Conservation (phyloP, 2,329 filamentous ascomycete species). For the Aspergillus latus region DNA sequence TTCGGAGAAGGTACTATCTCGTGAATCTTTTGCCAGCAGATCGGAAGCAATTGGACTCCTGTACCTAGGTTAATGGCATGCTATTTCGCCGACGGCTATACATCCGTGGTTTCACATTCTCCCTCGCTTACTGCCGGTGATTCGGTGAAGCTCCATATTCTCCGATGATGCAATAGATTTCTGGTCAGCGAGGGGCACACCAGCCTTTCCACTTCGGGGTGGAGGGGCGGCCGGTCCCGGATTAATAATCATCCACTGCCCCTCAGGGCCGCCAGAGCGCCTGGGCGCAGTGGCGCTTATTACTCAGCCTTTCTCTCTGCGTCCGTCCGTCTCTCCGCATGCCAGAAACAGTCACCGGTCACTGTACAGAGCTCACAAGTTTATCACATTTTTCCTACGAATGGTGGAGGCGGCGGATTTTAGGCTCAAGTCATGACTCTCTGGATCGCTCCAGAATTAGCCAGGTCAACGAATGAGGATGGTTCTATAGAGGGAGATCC, state of each 20-base stretch:
- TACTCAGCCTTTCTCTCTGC: constrained; percentile 3
- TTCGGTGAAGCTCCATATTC: background rate
- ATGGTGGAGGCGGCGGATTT: constrained; percentile 12
- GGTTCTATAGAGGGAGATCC: background rate
- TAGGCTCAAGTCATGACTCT: background rate
- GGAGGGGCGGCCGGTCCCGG: constrained; percentile 8
- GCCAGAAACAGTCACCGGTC: constrained; percentile 29
- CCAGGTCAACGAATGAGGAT: background rate
- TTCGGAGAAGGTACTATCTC: constrained; percentile 22
- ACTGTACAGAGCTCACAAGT: constrained; percentile 19
- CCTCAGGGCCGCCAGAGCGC: constrained; percentile 10
- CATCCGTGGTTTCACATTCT: constrained; percentile 3
- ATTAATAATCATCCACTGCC: constrained; percentile 16
- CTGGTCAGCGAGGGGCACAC: constrained; percentile 17
- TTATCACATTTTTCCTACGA: constrained; percentile 14
- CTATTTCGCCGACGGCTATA: constrained; percentile 10
- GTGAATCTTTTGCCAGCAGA: constrained; percentile 31
- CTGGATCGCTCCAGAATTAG: background rate
- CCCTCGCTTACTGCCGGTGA: constrained; percentile 11
- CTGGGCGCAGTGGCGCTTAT: background rate
- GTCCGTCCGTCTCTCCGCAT: constrained; percentile 13
- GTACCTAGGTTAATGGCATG: constrained; percentile 26
- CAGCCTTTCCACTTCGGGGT: constrained; percentile 21
- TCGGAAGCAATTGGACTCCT: constrained; percentile 18
- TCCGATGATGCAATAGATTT: constrained; percentile 20